Evolutionary conservation across 768 basidiomycete genomes (phyloP), one percentile per base, ranked within the genome.

Genomic region (Calocybe gangraenosa): DNA sequence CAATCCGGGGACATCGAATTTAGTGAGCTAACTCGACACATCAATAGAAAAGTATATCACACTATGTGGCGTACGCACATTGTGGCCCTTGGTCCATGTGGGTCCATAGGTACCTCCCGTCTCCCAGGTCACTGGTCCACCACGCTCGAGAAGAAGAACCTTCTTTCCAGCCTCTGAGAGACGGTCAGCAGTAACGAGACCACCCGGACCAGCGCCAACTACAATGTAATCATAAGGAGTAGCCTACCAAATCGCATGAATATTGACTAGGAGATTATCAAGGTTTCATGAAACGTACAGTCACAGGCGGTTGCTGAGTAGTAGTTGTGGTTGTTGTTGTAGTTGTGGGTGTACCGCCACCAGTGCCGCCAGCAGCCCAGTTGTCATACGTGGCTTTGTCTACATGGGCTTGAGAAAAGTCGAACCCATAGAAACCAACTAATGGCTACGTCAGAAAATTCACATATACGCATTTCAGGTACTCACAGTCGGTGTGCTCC

Each of bases 1-100:
- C 34, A 81, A 55, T 52, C 82, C 81, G 17, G 81, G 81, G 44
- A 81, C 65, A 51, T 84, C 82, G 57, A 82, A 82, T 53, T 81
- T 81, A 4, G 82, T 84, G 43, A 79, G 60, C 79, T 82, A 53
- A 38, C 21, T 11, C 11, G 25, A 20, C 6, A 44, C 22, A 40
- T 46, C 45, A 47, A 30, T 17, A 6, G 31, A 5, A 11, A 20
- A 7, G 31, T 13, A 18, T 8, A 19, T 33, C 8, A 1, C 23
- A 14, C 17, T 43, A 15, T 35, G 34, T 19, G 22, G 0, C 15
- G 20, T 19, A 54, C 68, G 21, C 51, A 76, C 75, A 41, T 73
- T 73, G 2, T 66, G 66, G 33, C 74, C 72, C 44, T 60, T 53
- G 2, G 71, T 59, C 79, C 79, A 82, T 5, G 63, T 57, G 0